These are phyloP conservation scores for Ettlia oleoabundans DNA, from an alignment of 139 green algal species.

Conservation along the genomic window DNA sequence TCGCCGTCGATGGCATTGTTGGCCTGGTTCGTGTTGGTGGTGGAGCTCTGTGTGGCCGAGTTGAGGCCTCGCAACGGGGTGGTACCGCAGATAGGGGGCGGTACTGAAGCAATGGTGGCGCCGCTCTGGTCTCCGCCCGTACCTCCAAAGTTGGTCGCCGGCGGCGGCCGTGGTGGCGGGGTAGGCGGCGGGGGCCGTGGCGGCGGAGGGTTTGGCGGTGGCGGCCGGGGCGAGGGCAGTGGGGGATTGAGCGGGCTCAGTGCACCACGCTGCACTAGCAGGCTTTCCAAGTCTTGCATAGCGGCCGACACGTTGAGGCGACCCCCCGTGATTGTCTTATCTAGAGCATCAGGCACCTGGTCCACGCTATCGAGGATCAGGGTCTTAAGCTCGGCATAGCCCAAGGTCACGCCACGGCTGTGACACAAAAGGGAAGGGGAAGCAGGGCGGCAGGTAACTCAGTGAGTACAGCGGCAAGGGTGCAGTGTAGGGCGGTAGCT, in stretches of 20 bases:
- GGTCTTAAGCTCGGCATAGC: constrained; percentile 1
- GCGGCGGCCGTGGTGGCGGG: neutral
- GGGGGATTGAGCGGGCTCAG: neutral
- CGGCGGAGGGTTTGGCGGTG: neutral
- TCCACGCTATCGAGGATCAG: constrained; percentile 8
- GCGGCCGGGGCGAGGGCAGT: neutral
- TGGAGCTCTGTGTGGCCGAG: constrained; percentile 13
- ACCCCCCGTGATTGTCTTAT: constrained; percentile 21
- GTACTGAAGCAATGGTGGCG: neutral
- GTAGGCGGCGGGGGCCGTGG: neutral
- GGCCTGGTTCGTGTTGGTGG: neutral
- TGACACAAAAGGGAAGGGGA: neutral
- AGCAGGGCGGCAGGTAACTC: neutral
- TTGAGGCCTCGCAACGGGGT: constrained; percentile 18
- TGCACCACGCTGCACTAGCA: neutral
- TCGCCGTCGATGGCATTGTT: constrained; percentile 34
- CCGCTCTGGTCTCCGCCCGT: neutral
- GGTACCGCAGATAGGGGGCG: constrained; percentile 32
- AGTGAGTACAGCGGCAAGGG: neutral
- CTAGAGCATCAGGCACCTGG: neutral
- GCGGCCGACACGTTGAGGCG: constrained; percentile 5
- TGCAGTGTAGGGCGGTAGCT: too few species aligned
- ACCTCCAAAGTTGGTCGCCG: neutral
- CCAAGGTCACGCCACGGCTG: constrained; percentile 25
- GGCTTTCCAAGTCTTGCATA: neutral